Conservation (phyloP, 2,329 filamentous ascomycete genomes). For the Alternaria consortialis region DNA sequence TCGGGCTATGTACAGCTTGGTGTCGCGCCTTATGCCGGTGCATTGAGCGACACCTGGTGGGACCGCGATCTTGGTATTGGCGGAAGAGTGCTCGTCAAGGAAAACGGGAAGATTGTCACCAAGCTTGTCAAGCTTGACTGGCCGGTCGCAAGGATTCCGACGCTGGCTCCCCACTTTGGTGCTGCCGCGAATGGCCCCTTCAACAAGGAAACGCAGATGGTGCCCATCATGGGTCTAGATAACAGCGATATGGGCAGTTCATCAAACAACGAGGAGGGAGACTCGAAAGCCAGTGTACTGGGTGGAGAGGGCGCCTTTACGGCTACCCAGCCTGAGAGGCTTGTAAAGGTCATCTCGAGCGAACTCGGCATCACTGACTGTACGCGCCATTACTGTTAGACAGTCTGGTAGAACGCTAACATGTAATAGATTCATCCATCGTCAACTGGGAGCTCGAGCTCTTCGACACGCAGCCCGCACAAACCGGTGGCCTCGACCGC, state of each 20-base stretch:
- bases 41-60: conserved; percentile 92
- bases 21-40: conserved; percentile 92
- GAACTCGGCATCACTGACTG: conserved; percentile 77
- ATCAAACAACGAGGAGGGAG: conserved; percentile 43
- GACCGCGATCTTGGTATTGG: conserved; percentile 92
- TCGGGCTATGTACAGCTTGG: conserved; percentile 89
- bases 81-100: conserved; percentile 84
- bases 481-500: conserved; percentile 82
- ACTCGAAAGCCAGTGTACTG: conserved; percentile 57
- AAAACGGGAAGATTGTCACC: conserved; percentile 78
- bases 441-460: conserved; percentile 98
- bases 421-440: conserved; percentile 68
- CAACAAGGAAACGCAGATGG: conserved; percentile 92
- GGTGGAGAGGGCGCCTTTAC: conserved; percentile 76
- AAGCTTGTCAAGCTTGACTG: conserved; percentile 91
- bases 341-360: conserved; percentile 82
- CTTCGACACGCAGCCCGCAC: conserved; percentile 87
- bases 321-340: conserved; percentile 81
- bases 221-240: conserved; percentile 91
- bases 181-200: conserved; percentile 70
- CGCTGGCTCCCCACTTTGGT: conserved; percentile 93
- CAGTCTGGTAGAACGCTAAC: neutral
- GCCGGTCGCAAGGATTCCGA: conserved; percentile 90
- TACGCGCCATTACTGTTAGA: conserved; percentile 25
- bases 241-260: conserved; percentile 64